Evolutionary conservation across 805 yeast species (phyloP).

Genomic region (Metschnikowia borealis): DNA sequence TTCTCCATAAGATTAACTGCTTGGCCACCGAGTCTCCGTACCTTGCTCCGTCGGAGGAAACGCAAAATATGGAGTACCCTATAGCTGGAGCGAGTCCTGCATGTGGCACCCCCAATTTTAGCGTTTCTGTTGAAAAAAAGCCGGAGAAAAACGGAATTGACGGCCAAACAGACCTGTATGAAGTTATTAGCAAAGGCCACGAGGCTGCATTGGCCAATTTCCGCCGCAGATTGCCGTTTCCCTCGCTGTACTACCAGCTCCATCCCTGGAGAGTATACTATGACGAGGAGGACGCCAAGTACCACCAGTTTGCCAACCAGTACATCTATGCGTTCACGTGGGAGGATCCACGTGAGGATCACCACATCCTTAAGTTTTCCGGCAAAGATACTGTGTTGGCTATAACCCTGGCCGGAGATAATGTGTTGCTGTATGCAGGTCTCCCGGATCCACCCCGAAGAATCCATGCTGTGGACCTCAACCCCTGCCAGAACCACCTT

Average conservation of each 20-base stretch:
- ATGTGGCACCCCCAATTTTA: too few relatives aligned
- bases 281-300: slow-evolving; percentile 64
- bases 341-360: slow-evolving; percentile 87
- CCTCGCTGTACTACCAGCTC: slow-evolving; percentile 73
- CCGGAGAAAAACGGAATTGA: too few relatives aligned
- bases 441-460: slow-evolving; percentile 69
- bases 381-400: slow-evolving; percentile 72
- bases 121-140: too few relatives aligned
- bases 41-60: slow-evolving; percentile 53
- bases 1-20: slow-evolving; percentile 65
- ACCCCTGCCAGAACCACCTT: slow-evolving; percentile 78
- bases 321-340: slow-evolving; percentile 86
- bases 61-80: slow-evolving; percentile 21
- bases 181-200: slow-evolving; percentile 56
- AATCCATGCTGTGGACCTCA: slow-evolving; percentile 81
- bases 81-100: slow-evolving; percentile 21
- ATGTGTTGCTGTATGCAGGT: slow-evolving; percentile 67
- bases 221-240: slow-evolving; percentile 67
- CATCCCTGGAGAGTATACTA: slow-evolving; percentile 78
- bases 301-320: slow-evolving; percentile 70
- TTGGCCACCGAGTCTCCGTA: slow-evolving; percentile 81
- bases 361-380: slow-evolving; percentile 55
- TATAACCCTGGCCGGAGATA: slow-evolving; percentile 85
- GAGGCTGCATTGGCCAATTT: slow-evolving; percentile 68
- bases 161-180: too few relatives aligned